These are phyloP conservation scores for Neurospora tetraspora DNA, from an alignment of 495 filamentous ascomycete species.

Conservation along the genomic window DNA sequence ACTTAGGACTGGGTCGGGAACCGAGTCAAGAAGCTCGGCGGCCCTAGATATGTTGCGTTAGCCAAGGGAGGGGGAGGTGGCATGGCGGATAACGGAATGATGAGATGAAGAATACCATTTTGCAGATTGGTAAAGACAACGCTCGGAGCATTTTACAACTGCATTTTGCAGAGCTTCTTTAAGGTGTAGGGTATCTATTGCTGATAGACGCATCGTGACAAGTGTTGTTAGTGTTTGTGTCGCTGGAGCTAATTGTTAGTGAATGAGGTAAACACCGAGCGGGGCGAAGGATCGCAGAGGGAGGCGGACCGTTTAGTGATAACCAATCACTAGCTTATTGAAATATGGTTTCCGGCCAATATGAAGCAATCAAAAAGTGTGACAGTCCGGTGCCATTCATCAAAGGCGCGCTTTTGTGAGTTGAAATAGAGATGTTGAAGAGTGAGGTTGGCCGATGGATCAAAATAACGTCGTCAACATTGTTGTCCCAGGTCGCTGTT, in stretches of 20 bases:
- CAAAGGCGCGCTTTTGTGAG: not conserved
- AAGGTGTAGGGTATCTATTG: constrained; percentile 38
- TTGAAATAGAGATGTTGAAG: not conserved
- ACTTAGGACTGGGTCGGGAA: constrained; percentile 39
- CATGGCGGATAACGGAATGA: not conserved
- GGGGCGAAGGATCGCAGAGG: not conserved
- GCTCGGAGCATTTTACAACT: constrained; percentile 80
- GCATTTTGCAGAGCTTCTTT: constrained; percentile 67
- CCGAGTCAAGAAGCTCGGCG: constrained; percentile 82
- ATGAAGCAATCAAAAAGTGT: not conserved
- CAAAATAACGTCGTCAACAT: not conserved
- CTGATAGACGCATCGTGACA: constrained; percentile 27
- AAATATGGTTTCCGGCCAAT: not conserved
- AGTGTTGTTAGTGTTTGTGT: not conserved
- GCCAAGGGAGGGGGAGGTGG: not conserved
- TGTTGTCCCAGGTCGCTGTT: not conserved
- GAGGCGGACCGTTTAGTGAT: not conserved
- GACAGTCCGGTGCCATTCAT: not conserved
- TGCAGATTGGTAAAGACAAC: constrained; percentile 90
- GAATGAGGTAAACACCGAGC: not conserved
- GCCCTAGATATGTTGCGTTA: constrained; percentile 49
- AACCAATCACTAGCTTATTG: not conserved
- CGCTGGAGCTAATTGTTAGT: not conserved
- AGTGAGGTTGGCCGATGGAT: not conserved
- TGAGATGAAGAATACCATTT: constrained; percentile 63